These are phyloP conservation scores for Echeveria elegans DNA, from an alignment of 164 flowering plant genomes.

Conservation along the genomic window DNA sequence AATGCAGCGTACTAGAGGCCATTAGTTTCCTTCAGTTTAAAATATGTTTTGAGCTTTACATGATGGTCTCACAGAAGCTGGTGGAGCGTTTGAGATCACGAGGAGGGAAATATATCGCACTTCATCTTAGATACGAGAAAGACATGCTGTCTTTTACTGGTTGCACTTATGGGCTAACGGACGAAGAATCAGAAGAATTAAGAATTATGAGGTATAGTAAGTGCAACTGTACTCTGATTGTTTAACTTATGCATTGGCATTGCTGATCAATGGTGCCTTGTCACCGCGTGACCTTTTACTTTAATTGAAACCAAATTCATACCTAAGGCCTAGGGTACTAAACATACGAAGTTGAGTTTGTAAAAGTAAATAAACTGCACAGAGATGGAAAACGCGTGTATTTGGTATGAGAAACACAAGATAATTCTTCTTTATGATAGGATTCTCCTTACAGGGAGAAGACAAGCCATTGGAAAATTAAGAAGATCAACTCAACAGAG, in stretches of 20 bases:
- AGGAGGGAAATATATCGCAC: constrained; percentile 68
- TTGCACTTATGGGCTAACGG: constrained; percentile 75
- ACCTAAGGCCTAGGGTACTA: too few relatives aligned
- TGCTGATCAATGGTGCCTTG: not conserved
- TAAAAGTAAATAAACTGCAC: not conserved
- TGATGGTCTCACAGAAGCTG: constrained; percentile 91
- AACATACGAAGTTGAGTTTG: not conserved
- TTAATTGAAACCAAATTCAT: too few relatives aligned
- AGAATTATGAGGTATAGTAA: constrained; percentile 59
- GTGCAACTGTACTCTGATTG: not conserved
- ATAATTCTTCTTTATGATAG: not conserved
- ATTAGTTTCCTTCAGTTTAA: constrained; percentile 57
- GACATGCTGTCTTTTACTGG: constrained; percentile 97
- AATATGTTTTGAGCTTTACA: constrained; percentile 71
- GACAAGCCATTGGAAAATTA: constrained; percentile 87
- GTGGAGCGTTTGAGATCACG: constrained; percentile 80
- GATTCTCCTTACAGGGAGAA: constrained; percentile 44
- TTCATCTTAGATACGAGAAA: constrained; percentile 92
- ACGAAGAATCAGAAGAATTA: constrained; percentile 74
- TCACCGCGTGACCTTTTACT: too few relatives aligned
- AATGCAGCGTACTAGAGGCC: constrained; percentile 59
- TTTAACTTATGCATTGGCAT: not conserved
- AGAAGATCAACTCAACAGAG: constrained; percentile 84
- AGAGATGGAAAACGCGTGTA: not conserved
- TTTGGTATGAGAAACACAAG: not conserved